Evolutionary conservation across 306 rosid species (phyloP).

Genomic region (Dalbergia cultrata): DNA sequence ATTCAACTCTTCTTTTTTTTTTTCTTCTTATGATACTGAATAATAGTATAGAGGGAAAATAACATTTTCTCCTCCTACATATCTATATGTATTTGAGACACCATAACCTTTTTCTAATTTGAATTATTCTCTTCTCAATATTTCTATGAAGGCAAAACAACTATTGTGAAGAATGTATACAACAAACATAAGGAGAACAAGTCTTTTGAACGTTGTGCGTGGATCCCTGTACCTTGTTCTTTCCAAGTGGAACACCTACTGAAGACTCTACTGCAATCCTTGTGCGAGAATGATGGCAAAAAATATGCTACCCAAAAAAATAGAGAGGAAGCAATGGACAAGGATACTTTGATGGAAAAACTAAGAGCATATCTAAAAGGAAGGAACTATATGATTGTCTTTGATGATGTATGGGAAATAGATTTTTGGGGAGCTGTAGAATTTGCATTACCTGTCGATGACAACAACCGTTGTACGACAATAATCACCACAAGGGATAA

Average conservation of each 20-base stretch:
- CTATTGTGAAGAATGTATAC: constrained; percentile 12
- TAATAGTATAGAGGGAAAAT: no score
- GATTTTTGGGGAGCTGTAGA: constrained; percentile 15
- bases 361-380: background rate
- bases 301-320: background rate
- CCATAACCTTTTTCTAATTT: background rate
- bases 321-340: background rate
- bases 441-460: constrained; percentile 1
- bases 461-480: background rate
- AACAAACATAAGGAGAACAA: background rate
- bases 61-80: no score
- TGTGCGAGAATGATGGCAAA: background rate
- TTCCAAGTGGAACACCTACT: background rate
- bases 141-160: constrained; percentile 4
- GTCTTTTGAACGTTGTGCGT: constrained; percentile 14
- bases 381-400: constrained; percentile 18
- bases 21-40: no score
- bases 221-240: background rate
- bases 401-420: constrained; percentile 34
- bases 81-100: no score
- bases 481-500: background rate
- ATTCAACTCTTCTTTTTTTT: no score
- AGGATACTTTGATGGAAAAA: background rate
- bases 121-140: background rate
- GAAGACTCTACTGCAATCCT: background rate